Percentiles rank a stretch among this genome's conserved stretches.
Conservation (phyloP, 495 filamentous ascomycete genomes). For the Aspergillus funiculosus region DNA sequence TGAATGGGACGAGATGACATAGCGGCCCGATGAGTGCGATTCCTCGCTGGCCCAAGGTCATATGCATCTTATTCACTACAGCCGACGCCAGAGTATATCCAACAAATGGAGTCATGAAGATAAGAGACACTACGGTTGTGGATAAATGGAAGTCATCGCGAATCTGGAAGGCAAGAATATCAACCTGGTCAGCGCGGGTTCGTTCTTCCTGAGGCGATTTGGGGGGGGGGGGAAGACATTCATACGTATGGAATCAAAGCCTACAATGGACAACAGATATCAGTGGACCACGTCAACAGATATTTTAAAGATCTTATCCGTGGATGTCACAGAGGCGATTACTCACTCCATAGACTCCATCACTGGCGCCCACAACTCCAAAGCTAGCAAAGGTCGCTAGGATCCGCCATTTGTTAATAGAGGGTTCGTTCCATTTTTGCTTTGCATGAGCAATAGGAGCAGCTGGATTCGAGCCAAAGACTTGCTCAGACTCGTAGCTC, state of each 20-base stretch:
- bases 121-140: conserved; percentile 43
- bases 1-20: conserved; percentile 54
- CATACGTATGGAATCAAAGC: conserved; percentile 50
- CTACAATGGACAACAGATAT: conserved; percentile 28
- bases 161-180: conserved; percentile 34
- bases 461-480: background rate
- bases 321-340: background rate
- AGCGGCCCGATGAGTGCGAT: conserved; percentile 57
- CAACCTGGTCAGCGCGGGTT: background rate
- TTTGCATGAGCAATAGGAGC: conserved; percentile 4
- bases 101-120: conserved; percentile 51
- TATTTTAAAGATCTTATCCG: background rate
- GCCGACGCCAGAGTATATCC: conserved; percentile 48
- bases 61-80: conserved; percentile 47
- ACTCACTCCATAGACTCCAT: conserved; percentile 63
- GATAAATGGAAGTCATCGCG: conserved; percentile 50
- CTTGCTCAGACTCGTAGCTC: conserved; percentile 2
- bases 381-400: conserved; percentile 57
- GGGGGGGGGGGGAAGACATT: conserved; percentile 4
- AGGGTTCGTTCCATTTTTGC: conserved; percentile 61
- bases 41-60: conserved; percentile 61
- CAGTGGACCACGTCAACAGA: conserved; percentile 12
- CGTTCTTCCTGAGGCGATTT: background rate
- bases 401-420: conserved; percentile 56
- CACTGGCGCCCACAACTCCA: conserved; percentile 63